Evolutionary conservation across 2,329 filamentous ascomycete genomes (phyloP).

Genomic region (Diplodia scrobiculata): DNA sequence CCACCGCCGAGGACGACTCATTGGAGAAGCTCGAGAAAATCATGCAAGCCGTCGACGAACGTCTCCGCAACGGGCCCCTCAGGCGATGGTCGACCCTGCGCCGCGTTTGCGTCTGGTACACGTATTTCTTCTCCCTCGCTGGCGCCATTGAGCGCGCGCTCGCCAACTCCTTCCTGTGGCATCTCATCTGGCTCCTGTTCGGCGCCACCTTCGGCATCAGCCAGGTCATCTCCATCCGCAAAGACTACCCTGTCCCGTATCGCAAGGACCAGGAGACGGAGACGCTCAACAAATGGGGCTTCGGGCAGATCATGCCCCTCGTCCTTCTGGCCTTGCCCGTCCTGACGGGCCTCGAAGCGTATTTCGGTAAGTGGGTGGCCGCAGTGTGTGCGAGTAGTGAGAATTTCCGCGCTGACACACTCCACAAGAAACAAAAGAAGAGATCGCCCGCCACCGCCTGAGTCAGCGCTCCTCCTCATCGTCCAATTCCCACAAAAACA

Average conservation of each 20-base stretch:
- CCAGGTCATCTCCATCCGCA: constrained; percentile 19
- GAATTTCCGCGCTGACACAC: neutral
- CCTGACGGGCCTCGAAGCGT: constrained; percentile 36
- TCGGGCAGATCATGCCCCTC: constrained; percentile 37
- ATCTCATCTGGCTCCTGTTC: constrained; percentile 13
- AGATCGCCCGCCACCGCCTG: neutral
- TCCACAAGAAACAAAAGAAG: constrained; percentile 1
- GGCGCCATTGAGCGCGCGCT: constrained; percentile 3
- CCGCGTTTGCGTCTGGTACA: neutral
- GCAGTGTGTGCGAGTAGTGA: no score
- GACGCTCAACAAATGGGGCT: constrained; percentile 33
- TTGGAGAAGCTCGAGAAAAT: neutral
- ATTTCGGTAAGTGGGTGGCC: constrained; percentile 33
- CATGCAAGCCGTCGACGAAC: neutral
- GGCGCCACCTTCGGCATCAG: constrained; percentile 12
- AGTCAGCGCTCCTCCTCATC: neutral
- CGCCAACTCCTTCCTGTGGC: constrained; percentile 11
- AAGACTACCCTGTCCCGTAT: neutral
- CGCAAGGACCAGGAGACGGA: constrained; percentile 31
- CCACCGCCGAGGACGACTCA: constrained; percentile 13
- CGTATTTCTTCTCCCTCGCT: constrained; percentile 14
- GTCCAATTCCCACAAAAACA: neutral
- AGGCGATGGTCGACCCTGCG: neutral
- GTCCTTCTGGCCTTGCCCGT: constrained; percentile 35
- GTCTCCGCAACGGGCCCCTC: neutral